Base-by-base conservation (phyloP, 441 rosid genomes). In the Biscutella laevigata region DNA sequence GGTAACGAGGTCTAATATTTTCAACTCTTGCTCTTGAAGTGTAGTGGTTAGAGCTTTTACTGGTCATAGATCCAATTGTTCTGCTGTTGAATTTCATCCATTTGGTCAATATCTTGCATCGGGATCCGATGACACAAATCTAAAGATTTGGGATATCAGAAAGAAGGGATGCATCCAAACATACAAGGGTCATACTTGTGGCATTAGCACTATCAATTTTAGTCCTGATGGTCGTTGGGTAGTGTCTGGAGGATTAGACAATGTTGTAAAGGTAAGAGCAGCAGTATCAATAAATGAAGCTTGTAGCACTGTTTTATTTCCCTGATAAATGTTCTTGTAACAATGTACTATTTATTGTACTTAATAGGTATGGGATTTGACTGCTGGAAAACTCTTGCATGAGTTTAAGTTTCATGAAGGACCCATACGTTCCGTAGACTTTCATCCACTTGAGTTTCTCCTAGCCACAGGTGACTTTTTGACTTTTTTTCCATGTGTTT, bases 171-270 rank as follows among this genome's bases (percentile, higher is more conserved):
- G 95, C 73, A 78, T 83, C 56, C 99, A 88, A 67, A 94, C 99
- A 2, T 88, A 86, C 74, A 82, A 79, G 68, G 99, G 97, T 30
- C 99, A 94, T 61, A 76, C 83, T 16, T 81, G 71, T 64, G 90
- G 94, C 30, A 60, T 94, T 57, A 77, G 77, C 59, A 82, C 86
- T 35, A 80, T 94, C 56, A 77, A 74, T 25, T 88, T 94, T 71
- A 69, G 78, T 62, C 99, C 99, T 53, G 97, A 94, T 83, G 99
- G 99, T 39, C 99, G 97, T 27, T 94, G 99, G 99, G 85, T 94
- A 9, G 96, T 94, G 53, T 88, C 97, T 62, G 97, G 99, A 61
- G 99, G 99, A 76, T 68, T 48, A 49, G 99, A 94, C 64, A 86
- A 84, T 63, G 70, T 72, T 60, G 97, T 83, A 10, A 94, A 94